Base-by-base conservation (phyloP, 306 rosid species). In the Prunus mume region DNA sequence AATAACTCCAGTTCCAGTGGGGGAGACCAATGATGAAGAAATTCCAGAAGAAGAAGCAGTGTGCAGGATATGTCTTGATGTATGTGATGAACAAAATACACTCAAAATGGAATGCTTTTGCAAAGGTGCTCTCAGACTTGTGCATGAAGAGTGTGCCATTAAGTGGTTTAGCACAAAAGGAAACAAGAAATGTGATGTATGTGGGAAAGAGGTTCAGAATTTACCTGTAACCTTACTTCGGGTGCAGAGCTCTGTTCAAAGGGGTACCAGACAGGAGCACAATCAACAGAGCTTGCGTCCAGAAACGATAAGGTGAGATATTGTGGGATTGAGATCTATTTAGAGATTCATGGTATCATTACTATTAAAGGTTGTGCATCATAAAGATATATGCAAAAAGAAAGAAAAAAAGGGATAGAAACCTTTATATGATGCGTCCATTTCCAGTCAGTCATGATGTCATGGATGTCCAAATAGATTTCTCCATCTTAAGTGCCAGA, bases 11-110 rank as follows among this genome's bases (percentile, higher is more conserved):
- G 90, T 28, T 76, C 85, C 92, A 19, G 77, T 76, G 25, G 98
- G 89, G 76, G 98, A 90, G 76, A 81, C 17, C 66, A 74, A 77
- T 2, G 98, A 92, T 79, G 97, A 95, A 87, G 98, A 92, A 86
- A 95, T 92, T 88, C 97, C 97, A 41, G 98, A 95, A 83, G 98
- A 92, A 90, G 98, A 92, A 89, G 98, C 97, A 10, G 91, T 90
- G 57, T 95, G 98, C 85, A 89, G 98, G 86, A 95, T 92, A 69
- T 95, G 98, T 85, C 82, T 89, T 68, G 98, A 92, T 55, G 89
- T 60, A 58, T 95, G 96, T 46, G 93, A 90, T 57, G 97, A 90
- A 87, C 83, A 88, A 75, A 95, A 92, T 81, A 95, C 98, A 6
- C 89, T 95, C 41, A 95, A 92, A 90, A 89, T 95, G 97, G 98